These are phyloP conservation scores for Phaeophleospora eucalypticola DNA, from an alignment of 2,329 filamentous ascomycete species.

Conservation along the genomic window DNA sequence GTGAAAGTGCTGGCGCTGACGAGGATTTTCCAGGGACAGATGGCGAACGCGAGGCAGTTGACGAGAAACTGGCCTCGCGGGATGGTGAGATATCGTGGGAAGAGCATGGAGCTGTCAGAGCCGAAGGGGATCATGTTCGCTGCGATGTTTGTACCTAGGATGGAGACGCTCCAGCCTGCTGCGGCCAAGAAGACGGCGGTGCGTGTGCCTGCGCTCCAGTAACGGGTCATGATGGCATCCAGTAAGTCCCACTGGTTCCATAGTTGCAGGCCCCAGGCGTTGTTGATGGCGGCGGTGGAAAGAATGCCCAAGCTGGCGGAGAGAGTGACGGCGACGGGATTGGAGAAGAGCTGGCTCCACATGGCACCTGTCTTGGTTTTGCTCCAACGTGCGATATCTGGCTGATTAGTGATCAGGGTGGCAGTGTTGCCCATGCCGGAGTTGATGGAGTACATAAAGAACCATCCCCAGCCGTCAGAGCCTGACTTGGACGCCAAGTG, in stretches of 20 bases:
- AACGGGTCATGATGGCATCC: conserved; percentile 31
- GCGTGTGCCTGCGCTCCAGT: conserved; percentile 34
- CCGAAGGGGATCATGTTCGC: conserved; percentile 38
- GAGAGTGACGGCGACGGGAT: conserved; percentile 41
- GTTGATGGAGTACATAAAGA: conserved; percentile 41
- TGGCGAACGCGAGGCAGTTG: conserved; percentile 45
- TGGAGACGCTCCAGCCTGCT: conserved; percentile 34
- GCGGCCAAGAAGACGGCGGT: conserved; percentile 40
- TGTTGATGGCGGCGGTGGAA: conserved; percentile 43
- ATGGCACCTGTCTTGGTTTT: conserved; percentile 38
- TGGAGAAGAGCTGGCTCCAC: conserved; percentile 42
- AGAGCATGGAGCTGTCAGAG: conserved; percentile 36
- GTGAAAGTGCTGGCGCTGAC: conserved; percentile 56
- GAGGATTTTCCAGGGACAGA: conserved; percentile 66
- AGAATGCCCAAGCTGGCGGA: conserved; percentile 44
- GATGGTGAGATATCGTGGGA: conserved; percentile 50
- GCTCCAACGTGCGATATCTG: conserved; percentile 39
- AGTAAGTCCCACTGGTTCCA: conserved; percentile 36
- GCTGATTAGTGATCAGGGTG: conserved; percentile 45
- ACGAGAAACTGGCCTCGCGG: conserved; percentile 34
- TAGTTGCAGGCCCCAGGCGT: conserved; percentile 36
- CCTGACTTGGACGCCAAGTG: conserved; percentile 48
- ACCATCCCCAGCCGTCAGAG: conserved; percentile 34
- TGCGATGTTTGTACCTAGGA: conserved; percentile 37
- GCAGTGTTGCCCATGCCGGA: conserved; percentile 40